Evolutionary conservation across 305 asterid genomes (phyloP), one percentile per base, ranked within the genome.

Genomic region (Galium porrigens): DNA sequence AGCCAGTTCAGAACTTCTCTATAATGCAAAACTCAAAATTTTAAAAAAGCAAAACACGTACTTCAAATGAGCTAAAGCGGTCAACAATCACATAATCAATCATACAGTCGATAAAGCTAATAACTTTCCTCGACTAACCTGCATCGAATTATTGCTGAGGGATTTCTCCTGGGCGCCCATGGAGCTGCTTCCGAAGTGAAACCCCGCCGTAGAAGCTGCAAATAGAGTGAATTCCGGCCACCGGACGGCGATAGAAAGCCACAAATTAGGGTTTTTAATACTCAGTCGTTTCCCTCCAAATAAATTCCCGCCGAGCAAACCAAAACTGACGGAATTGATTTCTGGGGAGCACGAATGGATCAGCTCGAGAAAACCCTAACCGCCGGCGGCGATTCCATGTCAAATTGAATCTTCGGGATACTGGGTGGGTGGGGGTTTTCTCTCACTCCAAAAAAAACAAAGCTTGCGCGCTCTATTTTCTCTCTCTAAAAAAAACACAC

Each of bases 111-210:
- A 17, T 4, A 33, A 64, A 64, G 14, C 58, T 46, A 49, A 48
- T 2, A 8, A 27, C 44, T 30, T 29, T 46, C 15, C 18, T 29
- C 1, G 0, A 33, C 63, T 33, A 3, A 86, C 96, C 92, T 86
- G 96, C 85, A 85, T 82, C 82, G 84, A 70, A 76, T 78, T 80
- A 79, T 49, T 80, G 79, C 73, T 81, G 32, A 84, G 86, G 49
- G 85, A 76, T 78, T 85, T 85, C 67, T 87, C 95, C 74, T 78
- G 95, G 66, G 92, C 84, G 69, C 90, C 94, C 96, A 88, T 84
- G 61, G 73, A 73, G 63, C 69, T 70, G 53, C 61, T 36, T 39
- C 64, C 75, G 53, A 72, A 75, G 74, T 71, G 53, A 67, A 44
- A 83, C 71, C 62, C 72, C 80, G 68, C 77, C 6, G 69, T 68